Conservation (phyloP, 371 early-diverging fungal species). For the Coemansia sp. region DNA sequence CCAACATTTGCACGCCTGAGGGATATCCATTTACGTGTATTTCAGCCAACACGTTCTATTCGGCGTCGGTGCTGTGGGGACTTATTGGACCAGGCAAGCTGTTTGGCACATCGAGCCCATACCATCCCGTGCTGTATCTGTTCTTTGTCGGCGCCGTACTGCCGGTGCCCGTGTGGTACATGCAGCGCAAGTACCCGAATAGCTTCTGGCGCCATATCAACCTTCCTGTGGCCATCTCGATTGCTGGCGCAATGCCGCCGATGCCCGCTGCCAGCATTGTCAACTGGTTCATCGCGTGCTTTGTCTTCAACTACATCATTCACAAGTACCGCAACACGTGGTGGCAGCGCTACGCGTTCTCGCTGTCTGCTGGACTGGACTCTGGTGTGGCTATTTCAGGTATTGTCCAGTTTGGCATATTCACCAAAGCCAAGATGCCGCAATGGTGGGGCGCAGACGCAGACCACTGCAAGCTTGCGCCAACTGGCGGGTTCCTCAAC, state of each 20-base stretch:
- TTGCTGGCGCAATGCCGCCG: constrained; percentile 69
- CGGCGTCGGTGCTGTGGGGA: constrained; percentile 72
- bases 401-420: constrained; percentile 43
- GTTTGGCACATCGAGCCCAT: constrained; percentile 60
- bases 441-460: constrained; percentile 47
- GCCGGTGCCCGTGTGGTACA: constrained; percentile 61
- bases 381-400: constrained; percentile 56
- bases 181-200: constrained; percentile 48
- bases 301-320: constrained; percentile 64
- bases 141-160: constrained; percentile 65
- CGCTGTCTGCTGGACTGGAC: constrained; percentile 70
- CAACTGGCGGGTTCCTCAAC: constrained; percentile 38
- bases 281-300: constrained; percentile 64
- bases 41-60: constrained; percentile 60
- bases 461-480: constrained; percentile 43
- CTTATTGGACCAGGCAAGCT: constrained; percentile 65
- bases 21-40: constrained; percentile 63
- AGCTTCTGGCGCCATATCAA: constrained; percentile 60
- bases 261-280: constrained; percentile 56
- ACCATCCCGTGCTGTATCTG: constrained; percentile 57
- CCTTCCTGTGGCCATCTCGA: constrained; percentile 60
- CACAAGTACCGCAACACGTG: constrained; percentile 59
- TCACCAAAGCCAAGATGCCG: constrained; percentile 42
- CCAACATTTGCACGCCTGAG: constrained; percentile 62
- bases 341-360: constrained; percentile 71